These are phyloP conservation scores for Xylaria castorea DNA, from an alignment of 495 filamentous ascomycete genomes.

Conservation along the genomic window DNA sequence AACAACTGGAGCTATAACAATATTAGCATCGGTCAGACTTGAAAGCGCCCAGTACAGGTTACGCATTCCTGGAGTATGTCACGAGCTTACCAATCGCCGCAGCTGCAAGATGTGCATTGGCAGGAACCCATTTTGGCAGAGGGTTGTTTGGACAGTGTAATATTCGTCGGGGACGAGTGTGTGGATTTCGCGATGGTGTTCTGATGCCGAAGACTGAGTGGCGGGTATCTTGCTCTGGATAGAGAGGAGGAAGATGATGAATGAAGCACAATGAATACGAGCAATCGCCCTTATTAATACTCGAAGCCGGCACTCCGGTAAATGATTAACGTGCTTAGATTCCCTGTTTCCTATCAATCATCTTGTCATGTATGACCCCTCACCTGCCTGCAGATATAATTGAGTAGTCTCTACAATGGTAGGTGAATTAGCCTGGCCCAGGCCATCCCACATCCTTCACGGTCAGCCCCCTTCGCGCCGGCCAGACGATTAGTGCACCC, in stretches of 20 bases:
- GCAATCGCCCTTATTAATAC: neutral
- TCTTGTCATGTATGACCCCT: neutral
- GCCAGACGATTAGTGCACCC: neutral
- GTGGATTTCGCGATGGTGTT: neutral
- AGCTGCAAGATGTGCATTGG: slow-evolving; percentile 25
- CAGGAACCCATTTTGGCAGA: slow-evolving; percentile 28
- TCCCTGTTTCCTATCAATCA: neutral
- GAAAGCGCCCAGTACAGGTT: neutral
- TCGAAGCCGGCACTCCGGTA: neutral
- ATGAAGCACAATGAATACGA: neutral
- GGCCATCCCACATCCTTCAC: slow-evolving; percentile 11
- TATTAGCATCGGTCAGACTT: slow-evolving; percentile 1
- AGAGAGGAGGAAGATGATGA: neutral
- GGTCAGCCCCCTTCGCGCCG: slow-evolving; percentile 1
- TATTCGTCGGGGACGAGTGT: neutral
- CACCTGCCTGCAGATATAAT: neutral
- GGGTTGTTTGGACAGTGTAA: neutral
- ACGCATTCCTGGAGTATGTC: neutral
- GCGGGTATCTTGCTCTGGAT: neutral
- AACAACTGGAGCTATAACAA: slow-evolving; percentile 5
- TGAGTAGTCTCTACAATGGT: neutral
- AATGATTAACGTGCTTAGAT: no score
- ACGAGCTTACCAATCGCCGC: slow-evolving; percentile 17
- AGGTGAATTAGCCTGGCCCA: neutral
- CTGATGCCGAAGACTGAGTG: neutral